Percentiles rank a stretch among this genome's conserved stretches.
phyloP scores from a whole-genome alignment of 208 protist genomes.

The Tritrichomonas musculus region DNA sequence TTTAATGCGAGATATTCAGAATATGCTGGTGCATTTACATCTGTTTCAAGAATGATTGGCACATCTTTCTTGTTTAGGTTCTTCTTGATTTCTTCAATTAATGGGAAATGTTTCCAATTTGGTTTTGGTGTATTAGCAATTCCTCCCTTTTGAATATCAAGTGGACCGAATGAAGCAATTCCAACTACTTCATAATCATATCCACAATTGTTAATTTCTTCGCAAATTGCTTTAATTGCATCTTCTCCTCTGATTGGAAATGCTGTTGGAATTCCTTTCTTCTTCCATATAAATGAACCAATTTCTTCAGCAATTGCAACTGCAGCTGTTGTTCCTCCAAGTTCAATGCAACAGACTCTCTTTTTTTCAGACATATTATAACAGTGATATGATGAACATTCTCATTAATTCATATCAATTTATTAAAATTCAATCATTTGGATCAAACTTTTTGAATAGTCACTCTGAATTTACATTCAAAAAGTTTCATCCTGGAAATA shows the following conservation, averaged over 20 bases:
- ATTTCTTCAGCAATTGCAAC: background rate
- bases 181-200: conserved; percentile 48
- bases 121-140: background rate
- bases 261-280: too few species aligned
- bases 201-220: too few species aligned
- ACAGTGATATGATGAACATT: too few species aligned
- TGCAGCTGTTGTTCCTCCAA: background rate
- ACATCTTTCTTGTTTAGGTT: background rate
- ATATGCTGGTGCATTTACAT: too few species aligned
- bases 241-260: background rate
- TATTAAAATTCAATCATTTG: too few species aligned
- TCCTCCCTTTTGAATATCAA: conserved; percentile 46
- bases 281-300: background rate
- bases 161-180: conserved; percentile 59
- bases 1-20: too few species aligned
- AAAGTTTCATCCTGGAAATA: too few species aligned
- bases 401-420: too few species aligned
- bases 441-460: too few species aligned
- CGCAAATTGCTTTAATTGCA: background rate
- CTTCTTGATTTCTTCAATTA: background rate
- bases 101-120: background rate
- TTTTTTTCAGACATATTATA: too few species aligned
- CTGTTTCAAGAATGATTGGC: background rate
- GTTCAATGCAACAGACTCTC: background rate
- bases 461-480: too few species aligned